These are phyloP conservation scores for Lepidium sativum DNA, from an alignment of 345 rosid genomes.

Conservation along the genomic window DNA sequence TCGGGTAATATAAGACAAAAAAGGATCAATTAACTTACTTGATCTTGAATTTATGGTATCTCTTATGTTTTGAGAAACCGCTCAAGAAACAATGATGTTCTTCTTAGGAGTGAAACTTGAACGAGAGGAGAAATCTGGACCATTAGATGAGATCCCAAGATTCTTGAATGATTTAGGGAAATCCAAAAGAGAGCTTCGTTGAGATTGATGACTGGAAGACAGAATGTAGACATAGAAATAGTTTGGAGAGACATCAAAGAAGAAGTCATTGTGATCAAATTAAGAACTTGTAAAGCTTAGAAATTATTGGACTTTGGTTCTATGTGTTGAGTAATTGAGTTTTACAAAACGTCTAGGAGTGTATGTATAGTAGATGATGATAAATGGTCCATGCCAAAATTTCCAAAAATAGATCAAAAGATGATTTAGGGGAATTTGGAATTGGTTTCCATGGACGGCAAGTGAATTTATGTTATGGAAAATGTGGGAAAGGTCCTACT, in stretches of 20 bases:
- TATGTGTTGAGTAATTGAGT: not conserved
- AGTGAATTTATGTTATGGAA: not conserved
- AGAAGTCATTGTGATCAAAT: conserved; percentile 3
- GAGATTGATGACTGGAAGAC: not conserved
- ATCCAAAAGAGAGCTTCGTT: conserved; percentile 8
- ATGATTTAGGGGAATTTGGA: not conserved
- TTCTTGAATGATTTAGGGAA: conserved; percentile 12
- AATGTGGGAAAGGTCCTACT: not conserved
- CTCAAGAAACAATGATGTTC: not conserved
- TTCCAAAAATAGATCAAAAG: not conserved
- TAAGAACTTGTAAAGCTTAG: not conserved
- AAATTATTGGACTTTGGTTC: not conserved
- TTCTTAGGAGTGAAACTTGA: conserved; percentile 5
- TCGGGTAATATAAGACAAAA: not conserved
- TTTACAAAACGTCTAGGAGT: not conserved
- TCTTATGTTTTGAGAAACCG: conserved; percentile 2
- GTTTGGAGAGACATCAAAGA: conserved; percentile 9
- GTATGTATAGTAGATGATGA: not conserved
- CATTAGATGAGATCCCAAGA: conserved; percentile 18
- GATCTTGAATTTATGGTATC: not conserved
- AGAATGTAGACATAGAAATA: conserved; percentile 5
- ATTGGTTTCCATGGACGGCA: conserved; percentile 14
- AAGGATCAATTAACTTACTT: conserved; percentile 8
- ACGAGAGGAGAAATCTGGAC: conserved; percentile 10
- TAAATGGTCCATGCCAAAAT: not conserved